Evolutionary conservation across 83 land plant genomes (phyloP).

Genomic region (Thuja plicata): DNA sequence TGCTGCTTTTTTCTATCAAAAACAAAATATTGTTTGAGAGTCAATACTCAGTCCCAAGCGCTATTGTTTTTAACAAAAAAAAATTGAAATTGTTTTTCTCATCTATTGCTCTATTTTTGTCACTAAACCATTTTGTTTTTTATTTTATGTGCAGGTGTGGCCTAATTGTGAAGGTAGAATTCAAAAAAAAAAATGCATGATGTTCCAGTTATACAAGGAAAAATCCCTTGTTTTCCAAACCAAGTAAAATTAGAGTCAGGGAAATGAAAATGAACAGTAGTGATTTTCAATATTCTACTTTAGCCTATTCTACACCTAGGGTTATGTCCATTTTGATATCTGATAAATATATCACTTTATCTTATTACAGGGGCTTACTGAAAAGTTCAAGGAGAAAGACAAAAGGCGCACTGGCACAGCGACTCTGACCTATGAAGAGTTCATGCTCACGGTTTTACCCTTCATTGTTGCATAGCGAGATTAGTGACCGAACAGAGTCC

Average conservation of each 20-base stretch:
- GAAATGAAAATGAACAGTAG: too few species aligned
- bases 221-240: too few species aligned
- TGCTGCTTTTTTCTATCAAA: too few species aligned
- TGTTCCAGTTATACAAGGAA: too few species aligned
- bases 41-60: not conserved
- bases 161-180: conserved; percentile 65
- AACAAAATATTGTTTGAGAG: not conserved
- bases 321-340: not conserved
- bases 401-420: conserved; percentile 64
- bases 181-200: too few species aligned
- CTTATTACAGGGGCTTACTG: conserved; percentile 76
- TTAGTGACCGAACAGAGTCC: not conserved
- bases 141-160: conserved; percentile 64
- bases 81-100: not conserved
- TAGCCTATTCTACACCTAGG: not conserved
- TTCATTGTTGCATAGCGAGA: conserved; percentile 42
- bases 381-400: conserved; percentile 84
- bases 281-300: not conserved
- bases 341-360: not conserved
- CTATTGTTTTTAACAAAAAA: not conserved
- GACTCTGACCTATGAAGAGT: conserved; percentile 46
- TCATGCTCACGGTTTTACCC: conserved; percentile 51
- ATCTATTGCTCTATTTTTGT: not conserved
- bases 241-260: too few species aligned
- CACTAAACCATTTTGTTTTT: not conserved